These are phyloP conservation scores for Oryza glumipatula DNA, from an alignment of 176 grass and related monocot genomes.

Conservation along the genomic window DNA sequence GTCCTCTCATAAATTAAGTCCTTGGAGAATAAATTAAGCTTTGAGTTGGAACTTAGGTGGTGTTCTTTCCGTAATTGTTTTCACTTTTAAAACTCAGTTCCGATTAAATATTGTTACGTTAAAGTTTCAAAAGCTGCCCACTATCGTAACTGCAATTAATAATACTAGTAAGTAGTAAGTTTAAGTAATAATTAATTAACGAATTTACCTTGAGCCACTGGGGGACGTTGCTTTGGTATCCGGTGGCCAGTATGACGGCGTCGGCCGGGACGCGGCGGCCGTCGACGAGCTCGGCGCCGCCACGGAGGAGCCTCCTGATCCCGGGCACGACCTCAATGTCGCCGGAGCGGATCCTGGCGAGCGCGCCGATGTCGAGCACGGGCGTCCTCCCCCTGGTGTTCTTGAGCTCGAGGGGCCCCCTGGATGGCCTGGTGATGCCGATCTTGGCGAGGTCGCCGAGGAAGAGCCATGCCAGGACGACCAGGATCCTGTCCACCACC, in stretches of 20 bases:
- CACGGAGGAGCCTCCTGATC: conserved; percentile 51
- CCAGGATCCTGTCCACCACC: conserved; percentile 72
- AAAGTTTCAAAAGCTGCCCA: conserved; percentile 4
- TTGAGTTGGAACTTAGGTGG: background rate
- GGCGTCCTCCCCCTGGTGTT: conserved; percentile 69
- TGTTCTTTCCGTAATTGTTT: background rate
- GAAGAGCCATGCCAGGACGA: conserved; percentile 63
- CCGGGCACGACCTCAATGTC: conserved; percentile 71
- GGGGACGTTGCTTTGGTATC: conserved; percentile 80
- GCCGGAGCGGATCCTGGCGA: conserved; percentile 68
- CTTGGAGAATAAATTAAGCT: background rate
- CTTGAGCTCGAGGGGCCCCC: conserved; percentile 69
- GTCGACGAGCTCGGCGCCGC: conserved; percentile 60
- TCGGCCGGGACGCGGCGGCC: conserved; percentile 54
- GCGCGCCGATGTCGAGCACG: conserved; percentile 71
- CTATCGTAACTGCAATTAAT: background rate
- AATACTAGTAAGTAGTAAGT: background rate
- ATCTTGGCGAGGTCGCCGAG: conserved; percentile 62
- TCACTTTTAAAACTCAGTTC: background rate
- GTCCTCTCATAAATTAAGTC: conserved; percentile 10
- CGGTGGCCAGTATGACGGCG: conserved; percentile 73
- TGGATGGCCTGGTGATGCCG: conserved; percentile 55
- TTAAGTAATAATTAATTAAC: background rate
- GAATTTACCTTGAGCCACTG: conserved; percentile 74
- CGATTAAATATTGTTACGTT: background rate